phyloP scores from a whole-genome alignment of 2,329 filamentous ascomycete species.

The Alternaria alternata region DNA sequence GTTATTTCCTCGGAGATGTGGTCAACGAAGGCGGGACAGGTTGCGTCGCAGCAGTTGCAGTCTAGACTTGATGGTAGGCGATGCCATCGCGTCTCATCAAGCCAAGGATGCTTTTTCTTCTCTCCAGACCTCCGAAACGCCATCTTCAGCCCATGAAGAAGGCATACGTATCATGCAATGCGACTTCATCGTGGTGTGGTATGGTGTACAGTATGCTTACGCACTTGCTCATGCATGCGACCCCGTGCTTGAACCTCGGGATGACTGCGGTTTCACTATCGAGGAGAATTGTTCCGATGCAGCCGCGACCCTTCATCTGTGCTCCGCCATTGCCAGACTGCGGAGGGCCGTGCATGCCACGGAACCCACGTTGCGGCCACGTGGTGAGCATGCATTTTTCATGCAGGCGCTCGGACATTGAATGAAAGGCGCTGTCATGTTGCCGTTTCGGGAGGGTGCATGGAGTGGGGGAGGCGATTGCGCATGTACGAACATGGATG shows the following conservation, averaged over 20 bases:
- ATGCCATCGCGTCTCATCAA: not conserved
- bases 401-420: slow-evolving; percentile 16
- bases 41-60: not conserved
- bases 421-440: slow-evolving; percentile 4
- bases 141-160: not conserved
- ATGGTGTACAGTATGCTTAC: not conserved
- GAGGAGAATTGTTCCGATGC: not conserved
- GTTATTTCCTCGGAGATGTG: not conserved
- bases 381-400: slow-evolving; percentile 13
- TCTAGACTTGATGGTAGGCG: slow-evolving; percentile 4
- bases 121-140: not conserved
- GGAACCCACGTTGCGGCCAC: slow-evolving; percentile 14
- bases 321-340: not conserved
- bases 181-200: not conserved
- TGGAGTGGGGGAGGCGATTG: not conserved
- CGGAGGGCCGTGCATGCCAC: slow-evolving; percentile 6
- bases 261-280: slow-evolving; percentile 7
- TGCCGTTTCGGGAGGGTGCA: not conserved
- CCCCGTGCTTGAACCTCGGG: not conserved
- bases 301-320: not conserved
- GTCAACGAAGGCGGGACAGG: not conserved
- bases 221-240: not conserved
- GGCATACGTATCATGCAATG: not conserved
- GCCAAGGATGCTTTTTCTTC: not conserved
- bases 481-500: not conserved